phyloP scores from a whole-genome alignment of 768 basidiomycete species.

The Tephrocybe sp. region DNA sequence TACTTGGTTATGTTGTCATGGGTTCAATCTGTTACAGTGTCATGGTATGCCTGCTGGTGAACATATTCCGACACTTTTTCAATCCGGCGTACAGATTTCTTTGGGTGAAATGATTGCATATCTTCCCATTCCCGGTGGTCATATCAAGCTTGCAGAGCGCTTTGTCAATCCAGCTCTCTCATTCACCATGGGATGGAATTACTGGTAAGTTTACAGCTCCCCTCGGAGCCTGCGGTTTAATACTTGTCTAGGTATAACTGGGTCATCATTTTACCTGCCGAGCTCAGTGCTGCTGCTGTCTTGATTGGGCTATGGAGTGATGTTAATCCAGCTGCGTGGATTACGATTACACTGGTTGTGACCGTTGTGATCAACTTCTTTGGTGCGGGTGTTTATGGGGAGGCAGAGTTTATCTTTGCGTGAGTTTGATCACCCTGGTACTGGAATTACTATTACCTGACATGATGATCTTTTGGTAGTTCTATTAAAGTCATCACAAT shows the following conservation, averaged over 20 bases:
- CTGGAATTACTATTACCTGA: background rate
- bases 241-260: constrained; percentile 48
- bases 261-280: constrained; percentile 67
- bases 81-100: constrained; percentile 52
- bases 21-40: constrained; percentile 69
- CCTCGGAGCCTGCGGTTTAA: too few relatives aligned
- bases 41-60: constrained; percentile 47
- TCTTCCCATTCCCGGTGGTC: constrained; percentile 76
- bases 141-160: constrained; percentile 78
- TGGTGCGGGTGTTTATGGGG: constrained; percentile 78
- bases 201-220: constrained; percentile 29
- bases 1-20: constrained; percentile 67
- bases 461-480: constrained; percentile 29
- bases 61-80: too few relatives aligned
- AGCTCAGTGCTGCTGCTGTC: constrained; percentile 72
- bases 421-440: constrained; percentile 40
- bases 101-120: constrained; percentile 77
- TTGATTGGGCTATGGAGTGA: constrained; percentile 73
- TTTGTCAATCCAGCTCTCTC: constrained; percentile 79
- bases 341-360: constrained; percentile 72
- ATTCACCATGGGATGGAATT: constrained; percentile 54
- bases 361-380: constrained; percentile 74
- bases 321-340: constrained; percentile 73
- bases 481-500: constrained; percentile 92
- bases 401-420: constrained; percentile 86